These are phyloP conservation scores for Cicer pinnatifidum DNA, from an alignment of 306 rosid species.

Conservation along the genomic window DNA sequence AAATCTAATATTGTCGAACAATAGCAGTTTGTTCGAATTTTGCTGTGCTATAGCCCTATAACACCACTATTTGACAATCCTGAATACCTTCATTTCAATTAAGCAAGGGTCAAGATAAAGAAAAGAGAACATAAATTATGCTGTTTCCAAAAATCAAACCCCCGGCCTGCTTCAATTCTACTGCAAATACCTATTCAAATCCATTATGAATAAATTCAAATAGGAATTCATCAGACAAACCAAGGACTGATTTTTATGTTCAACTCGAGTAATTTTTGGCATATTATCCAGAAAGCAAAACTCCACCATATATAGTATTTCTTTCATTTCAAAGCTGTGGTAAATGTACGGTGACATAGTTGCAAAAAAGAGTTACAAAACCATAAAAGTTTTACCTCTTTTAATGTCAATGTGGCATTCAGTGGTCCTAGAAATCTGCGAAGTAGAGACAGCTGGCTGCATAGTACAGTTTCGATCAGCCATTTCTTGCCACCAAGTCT, in stretches of 20 bases:
- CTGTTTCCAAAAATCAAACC: slow-evolving; percentile 1
- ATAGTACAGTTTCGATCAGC: slow-evolving; percentile 60
- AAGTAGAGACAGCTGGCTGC: slow-evolving; percentile 50
- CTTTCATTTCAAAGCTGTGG: neutral
- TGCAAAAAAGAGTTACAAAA: slow-evolving; percentile 26
- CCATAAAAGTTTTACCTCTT: slow-evolving; percentile 54
- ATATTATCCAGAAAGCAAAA: slow-evolving; percentile 16
- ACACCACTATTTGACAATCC: neutral
- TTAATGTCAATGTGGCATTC: slow-evolving; percentile 40
- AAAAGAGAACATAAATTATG: slow-evolving; percentile 2
- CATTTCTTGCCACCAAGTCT: slow-evolving; percentile 95
- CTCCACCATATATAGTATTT: neutral
- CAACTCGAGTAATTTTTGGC: slow-evolving; percentile 37
- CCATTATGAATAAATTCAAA: neutral
- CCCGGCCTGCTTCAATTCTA: slow-evolving; percentile 3
- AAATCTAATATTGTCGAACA: neutral
- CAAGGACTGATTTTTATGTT: slow-evolving; percentile 2
- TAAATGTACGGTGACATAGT: slow-evolving; percentile 4
- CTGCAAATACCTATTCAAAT: slow-evolving; percentile 7
- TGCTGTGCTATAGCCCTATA: neutral
- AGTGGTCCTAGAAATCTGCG: slow-evolving; percentile 39
- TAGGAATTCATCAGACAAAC: slow-evolving; percentile 19
- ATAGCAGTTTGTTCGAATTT: neutral
- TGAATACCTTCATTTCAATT: neutral
- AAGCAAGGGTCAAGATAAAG: slow-evolving; percentile 12